Evolutionary conservation across 2,329 filamentous ascomycete species (phyloP).

Genomic region (Sporothrix euskadiensis): DNA sequence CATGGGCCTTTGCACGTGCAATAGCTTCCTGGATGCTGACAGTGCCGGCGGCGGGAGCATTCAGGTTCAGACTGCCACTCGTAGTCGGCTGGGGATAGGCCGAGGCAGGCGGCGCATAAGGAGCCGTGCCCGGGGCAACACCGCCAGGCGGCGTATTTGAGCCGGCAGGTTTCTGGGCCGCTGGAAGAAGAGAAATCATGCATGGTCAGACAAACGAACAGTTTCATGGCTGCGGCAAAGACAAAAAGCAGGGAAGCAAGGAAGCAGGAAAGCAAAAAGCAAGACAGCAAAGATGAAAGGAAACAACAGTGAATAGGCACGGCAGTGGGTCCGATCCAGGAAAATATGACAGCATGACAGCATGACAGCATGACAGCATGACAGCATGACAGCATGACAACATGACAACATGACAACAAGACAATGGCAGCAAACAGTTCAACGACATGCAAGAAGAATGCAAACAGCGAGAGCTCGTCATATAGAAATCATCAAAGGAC

Average conservation of each 20-base stretch:
- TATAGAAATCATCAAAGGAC: not conserved
- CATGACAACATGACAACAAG: not conserved
- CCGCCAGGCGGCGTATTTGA: constrained; percentile 32
- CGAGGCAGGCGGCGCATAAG: constrained; percentile 24
- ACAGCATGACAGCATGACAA: not conserved
- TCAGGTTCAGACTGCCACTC: constrained; percentile 77
- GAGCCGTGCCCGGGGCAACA: constrained; percentile 26
- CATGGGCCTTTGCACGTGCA: constrained; percentile 79
- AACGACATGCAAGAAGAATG: not conserved
- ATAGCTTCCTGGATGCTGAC: constrained; percentile 83
- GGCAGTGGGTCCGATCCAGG: not conserved
- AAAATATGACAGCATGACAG: not conserved
- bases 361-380: not conserved
- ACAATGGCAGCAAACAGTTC: constrained; percentile 10
- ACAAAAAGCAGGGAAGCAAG: not conserved
- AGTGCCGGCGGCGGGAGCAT: constrained; percentile 72
- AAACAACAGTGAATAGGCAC: not conserved
- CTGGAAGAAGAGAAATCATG: constrained; percentile 30
- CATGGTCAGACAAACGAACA: constrained; percentile 30
- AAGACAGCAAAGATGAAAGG: not conserved
- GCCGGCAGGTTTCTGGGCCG: constrained; percentile 32
- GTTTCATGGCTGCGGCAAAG: not conserved
- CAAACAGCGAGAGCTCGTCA: not conserved
- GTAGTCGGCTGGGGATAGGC: constrained; percentile 64
- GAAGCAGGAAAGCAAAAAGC: not conserved